These are phyloP conservation scores for Cylindrotheca fusiformis DNA, from an alignment of 108 stramenopile species.

Conservation along the genomic window DNA sequence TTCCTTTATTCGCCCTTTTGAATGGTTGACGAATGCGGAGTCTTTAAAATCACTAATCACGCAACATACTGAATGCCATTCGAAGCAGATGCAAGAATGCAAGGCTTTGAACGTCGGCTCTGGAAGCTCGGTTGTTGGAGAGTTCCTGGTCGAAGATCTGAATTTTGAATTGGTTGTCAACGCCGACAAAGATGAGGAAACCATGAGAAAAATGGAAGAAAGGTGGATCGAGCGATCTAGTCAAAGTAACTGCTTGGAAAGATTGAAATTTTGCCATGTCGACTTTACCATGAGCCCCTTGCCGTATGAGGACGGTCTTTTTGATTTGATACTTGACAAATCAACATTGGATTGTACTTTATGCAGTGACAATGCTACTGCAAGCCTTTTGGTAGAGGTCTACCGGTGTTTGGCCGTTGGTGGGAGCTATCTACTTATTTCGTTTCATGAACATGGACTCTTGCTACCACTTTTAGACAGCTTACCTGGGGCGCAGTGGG, in stretches of 20 bases:
- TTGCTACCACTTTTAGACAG: conserved; percentile 49
- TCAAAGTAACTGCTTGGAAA: not conserved
- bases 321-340: conserved; percentile 80
- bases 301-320: conserved; percentile 24
- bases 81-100: not conserved
- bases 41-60: conserved; percentile 28
- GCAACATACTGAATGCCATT: not conserved
- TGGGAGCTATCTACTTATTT: conserved; percentile 69
- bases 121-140: conserved; percentile 73
- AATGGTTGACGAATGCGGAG: conserved; percentile 51
- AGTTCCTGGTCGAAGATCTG: conserved; percentile 47
- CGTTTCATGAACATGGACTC: conserved; percentile 69
- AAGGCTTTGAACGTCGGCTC: conserved; percentile 72
- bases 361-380: conserved; percentile 61
- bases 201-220: conserved; percentile 49
- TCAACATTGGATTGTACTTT: conserved; percentile 80
- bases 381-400: conserved; percentile 56
- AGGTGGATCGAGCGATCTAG: conserved; percentile 46
- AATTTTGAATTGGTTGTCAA: conserved; percentile 56
- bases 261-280: conserved; percentile 9
- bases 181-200: conserved; percentile 61
- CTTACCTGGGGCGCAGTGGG: conserved; percentile 72
- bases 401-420: conserved; percentile 57
- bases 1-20: conserved; percentile 40
- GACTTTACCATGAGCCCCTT: conserved; percentile 35